Percentiles rank a stretch among this genome's conserved stretches.
phyloP scores from a whole-genome alignment of 2,329 filamentous ascomycete species.

The Microcyclospora pomicola region DNA sequence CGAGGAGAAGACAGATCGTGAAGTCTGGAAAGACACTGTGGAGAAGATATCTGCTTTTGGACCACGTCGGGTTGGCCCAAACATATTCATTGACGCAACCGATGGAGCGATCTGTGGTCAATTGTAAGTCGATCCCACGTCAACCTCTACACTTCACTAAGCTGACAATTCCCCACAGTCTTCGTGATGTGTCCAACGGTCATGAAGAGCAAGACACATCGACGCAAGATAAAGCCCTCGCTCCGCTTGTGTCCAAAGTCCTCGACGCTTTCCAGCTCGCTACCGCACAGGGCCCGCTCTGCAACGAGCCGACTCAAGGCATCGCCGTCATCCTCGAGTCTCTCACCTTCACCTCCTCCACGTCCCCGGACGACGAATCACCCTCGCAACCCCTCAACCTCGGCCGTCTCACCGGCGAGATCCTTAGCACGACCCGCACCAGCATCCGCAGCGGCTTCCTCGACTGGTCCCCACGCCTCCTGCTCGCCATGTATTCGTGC shows the following conservation, averaged over 20 bases:
- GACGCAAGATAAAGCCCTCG: constrained; percentile 35
- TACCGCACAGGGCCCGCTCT: constrained; percentile 76
- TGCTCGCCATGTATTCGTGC: constrained; percentile 95
- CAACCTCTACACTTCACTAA: constrained; percentile 16
- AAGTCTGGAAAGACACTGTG: constrained; percentile 62
- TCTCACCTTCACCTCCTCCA: constrained; percentile 45
- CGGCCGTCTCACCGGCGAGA: constrained; percentile 76
- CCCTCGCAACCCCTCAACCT: constrained; percentile 42
- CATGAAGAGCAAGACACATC: constrained; percentile 1
- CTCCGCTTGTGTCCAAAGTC: constrained; percentile 56
- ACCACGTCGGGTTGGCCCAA: constrained; percentile 70
- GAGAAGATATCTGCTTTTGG: constrained; percentile 84
- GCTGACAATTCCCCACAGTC: constrained; percentile 8
- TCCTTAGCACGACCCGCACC: constrained; percentile 77
- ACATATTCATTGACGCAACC: constrained; percentile 77
- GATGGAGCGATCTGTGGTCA: constrained; percentile 55
- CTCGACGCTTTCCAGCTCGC: constrained; percentile 88
- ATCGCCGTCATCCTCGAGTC: constrained; percentile 84
- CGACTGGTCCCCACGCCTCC: constrained; percentile 89
- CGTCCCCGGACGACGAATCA: constrained; percentile 12
- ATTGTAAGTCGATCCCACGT: constrained; percentile 41
- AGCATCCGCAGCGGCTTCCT: constrained; percentile 76
- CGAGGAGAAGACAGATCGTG: constrained; percentile 56
- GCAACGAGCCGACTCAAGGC: constrained; percentile 84
- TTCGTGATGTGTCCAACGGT: constrained; percentile 16